Evolutionary conservation across 2,329 filamentous ascomycete genomes (phyloP), one percentile per base, ranked within the genome.

Genomic region (Tolypocladium sp.): DNA sequence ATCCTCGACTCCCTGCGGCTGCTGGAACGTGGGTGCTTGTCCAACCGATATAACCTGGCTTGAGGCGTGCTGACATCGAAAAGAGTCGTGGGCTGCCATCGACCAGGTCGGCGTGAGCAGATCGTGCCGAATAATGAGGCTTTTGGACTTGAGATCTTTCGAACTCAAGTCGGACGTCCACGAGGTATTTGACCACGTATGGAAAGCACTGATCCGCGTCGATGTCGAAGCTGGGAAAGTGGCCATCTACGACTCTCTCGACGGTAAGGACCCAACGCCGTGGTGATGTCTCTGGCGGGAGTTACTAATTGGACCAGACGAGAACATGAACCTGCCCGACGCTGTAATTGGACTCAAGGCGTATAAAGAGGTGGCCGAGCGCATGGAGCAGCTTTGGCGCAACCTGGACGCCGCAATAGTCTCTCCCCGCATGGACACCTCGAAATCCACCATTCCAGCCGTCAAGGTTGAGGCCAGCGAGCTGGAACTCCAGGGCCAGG

Each of bases 101-200:
- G 80, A 83, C 61, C 73, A 76, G 1, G 76, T 92, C 27, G 82
- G 84, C 0, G 76, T 83, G 3, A 83, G 84, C 68, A 83, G 80
- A 64, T 82, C 82, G 2, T 85, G 84, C 38, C 80, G 86, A 38
- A 82, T 84, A 2, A 80, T 86, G 68, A 82, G 81, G 58, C 75
- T 95, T 30, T 74, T 96, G 4, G 80, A 86, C 62, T 73, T 84
- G 52, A 83, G 87, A 62, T 81, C 84, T 2, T 84, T 84, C 33
- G 84, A 87, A 66, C 76, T 96, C 59, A 87, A 86, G 62, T 79
- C 82, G 2, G 79, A 82, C 25, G 81, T 94, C 27, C 82, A 86
- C 59, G 82, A 88, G 46, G 82, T 84, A 10, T 81, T 94, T 44
- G 82, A 84, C 51, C 78, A 79, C 58, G 81, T 86, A n/a, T 97